Evolutionary conservation across 768 basidiomycete species (phyloP).

Genomic region (Tephrocybe sp.): DNA sequence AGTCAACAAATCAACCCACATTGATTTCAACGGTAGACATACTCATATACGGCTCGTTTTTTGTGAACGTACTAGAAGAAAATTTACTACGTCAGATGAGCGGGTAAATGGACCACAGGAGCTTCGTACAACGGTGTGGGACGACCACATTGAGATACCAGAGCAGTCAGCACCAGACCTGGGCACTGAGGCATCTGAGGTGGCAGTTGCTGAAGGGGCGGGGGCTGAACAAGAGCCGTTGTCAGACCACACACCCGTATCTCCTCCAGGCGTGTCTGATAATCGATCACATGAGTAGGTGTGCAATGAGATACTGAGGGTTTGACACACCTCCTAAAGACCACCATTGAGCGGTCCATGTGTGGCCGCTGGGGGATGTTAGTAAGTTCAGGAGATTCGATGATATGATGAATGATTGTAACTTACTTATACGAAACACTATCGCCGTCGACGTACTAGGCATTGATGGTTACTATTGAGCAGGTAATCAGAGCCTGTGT

Average conservation of each 20-base stretch:
- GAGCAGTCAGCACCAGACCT: neutral
- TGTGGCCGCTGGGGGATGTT: neutral
- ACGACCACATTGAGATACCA: constrained; percentile 5
- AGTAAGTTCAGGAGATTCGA: too few relatives aligned
- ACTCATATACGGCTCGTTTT: constrained; percentile 3
- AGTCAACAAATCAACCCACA: neutral
- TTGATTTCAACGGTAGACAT: neutral
- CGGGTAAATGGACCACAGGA: neutral
- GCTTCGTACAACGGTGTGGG: constrained; percentile 1
- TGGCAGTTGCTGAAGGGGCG: too few relatives aligned
- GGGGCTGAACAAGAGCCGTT: constrained; percentile 2
- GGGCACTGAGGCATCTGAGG: neutral
- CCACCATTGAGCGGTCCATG: constrained; percentile 18
- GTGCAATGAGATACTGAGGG: too few relatives aligned
- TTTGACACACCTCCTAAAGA: constrained; percentile 12
- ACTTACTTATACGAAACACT: constrained; percentile 7
- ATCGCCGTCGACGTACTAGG: constrained; percentile 5
- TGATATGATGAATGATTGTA: neutral
- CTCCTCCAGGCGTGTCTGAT: neutral
- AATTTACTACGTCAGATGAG: neutral
- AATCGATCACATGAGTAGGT: too few relatives aligned
- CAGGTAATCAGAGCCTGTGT: too few relatives aligned
- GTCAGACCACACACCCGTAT: constrained; percentile 8
- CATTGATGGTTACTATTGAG: too few relatives aligned
- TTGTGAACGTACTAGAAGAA: constrained; percentile 3